Evolutionary conservation across 2,329 filamentous ascomycete species (phyloP).

Genomic region (Fusarium succisae): DNA sequence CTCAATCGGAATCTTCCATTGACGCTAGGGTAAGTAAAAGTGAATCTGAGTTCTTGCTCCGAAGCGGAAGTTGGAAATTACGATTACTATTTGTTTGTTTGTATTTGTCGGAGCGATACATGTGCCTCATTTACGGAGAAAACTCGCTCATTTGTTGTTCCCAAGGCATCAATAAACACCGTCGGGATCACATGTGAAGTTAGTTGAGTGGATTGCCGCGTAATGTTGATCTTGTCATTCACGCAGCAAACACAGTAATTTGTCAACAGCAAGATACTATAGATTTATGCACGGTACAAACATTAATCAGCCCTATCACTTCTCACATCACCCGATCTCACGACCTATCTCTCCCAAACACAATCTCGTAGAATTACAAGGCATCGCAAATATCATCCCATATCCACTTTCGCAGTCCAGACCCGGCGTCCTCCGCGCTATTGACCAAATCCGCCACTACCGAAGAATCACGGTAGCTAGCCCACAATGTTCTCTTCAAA

Average conservation of each 20-base stretch:
- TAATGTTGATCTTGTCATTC: neutral
- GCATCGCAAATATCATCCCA: neutral
- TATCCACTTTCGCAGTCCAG: neutral
- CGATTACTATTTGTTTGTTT: neutral
- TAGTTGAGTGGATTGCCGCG: too few species aligned
- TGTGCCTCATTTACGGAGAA: neutral
- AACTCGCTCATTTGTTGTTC: neutral
- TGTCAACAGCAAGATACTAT: neutral
- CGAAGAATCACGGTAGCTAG: neutral
- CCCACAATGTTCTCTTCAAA: neutral
- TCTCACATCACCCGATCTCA: neutral
- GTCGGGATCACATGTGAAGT: too few species aligned
- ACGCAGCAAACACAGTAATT: neutral
- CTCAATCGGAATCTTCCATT: neutral
- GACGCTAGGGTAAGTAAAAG: neutral
- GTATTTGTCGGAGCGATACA: neutral
- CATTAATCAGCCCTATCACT: constrained; percentile 9
- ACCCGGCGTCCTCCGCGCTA: neutral
- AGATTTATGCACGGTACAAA: neutral
- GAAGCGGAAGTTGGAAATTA: neutral
- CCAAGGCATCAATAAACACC: too few species aligned
- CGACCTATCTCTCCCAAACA: neutral
- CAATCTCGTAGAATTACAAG: neutral
- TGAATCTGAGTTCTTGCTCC: neutral
- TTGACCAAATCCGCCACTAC: neutral